Percentiles rank a stretch among this genome's conserved stretches.
phyloP scores from a whole-genome alignment of 208 protist genomes.

The Endotrypanum monterogeii region DNA sequence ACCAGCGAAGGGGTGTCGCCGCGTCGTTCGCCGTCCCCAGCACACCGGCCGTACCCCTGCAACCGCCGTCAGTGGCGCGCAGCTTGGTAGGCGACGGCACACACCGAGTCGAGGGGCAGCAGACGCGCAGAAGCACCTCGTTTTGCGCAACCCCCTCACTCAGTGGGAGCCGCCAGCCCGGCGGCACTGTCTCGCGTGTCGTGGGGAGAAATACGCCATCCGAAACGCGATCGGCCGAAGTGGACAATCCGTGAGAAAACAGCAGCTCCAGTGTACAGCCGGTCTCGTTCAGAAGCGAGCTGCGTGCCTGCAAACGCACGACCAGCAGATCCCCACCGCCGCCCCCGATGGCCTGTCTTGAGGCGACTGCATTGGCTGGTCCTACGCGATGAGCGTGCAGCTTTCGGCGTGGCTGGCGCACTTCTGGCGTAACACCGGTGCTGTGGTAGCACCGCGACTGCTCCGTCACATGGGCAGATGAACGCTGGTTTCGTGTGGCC shows the following conservation, averaged over 20 bases:
- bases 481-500: background rate
- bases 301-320: slow-evolving; percentile 58
- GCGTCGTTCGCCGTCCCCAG: background rate
- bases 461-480: background rate
- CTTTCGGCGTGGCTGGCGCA: background rate
- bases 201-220: background rate
- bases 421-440: background rate
- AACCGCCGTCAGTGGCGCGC: background rate
- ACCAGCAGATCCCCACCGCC: slow-evolving; percentile 44
- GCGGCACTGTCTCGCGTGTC: slow-evolving; percentile 9
- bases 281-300: slow-evolving; percentile 48
- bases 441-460: background rate
- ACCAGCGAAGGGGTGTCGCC: slow-evolving; percentile 13
- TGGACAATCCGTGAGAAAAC: background rate
- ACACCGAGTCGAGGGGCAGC: slow-evolving; percentile 29
- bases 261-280: slow-evolving; percentile 44
- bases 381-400: background rate
- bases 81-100: background rate
- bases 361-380: background rate
- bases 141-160: slow-evolving; percentile 23
- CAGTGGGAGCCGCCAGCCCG: slow-evolving; percentile 32
- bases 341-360: background rate
- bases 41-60: background rate
- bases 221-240: background rate
- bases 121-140: slow-evolving; percentile 27